phyloP scores from a whole-genome alignment of 2,329 filamentous ascomycete genomes.

The Lachnellula willkommii region DNA sequence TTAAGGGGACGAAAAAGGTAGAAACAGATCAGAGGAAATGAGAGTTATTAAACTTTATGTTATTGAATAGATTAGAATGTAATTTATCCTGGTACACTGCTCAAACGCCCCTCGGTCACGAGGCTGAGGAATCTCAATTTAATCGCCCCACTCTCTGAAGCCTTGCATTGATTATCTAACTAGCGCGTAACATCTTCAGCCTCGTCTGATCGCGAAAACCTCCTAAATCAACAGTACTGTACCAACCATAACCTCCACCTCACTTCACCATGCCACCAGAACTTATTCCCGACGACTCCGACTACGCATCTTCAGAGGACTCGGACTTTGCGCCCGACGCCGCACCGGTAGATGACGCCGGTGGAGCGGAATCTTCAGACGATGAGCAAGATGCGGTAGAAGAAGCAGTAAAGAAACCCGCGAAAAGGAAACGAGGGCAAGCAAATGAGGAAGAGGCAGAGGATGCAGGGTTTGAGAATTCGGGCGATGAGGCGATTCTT shows the following conservation, averaged over 20 bases:
- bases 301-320: constrained; percentile 67
- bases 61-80: too few relatives aligned
- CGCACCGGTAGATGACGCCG: constrained; percentile 37
- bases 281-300: constrained; percentile 35
- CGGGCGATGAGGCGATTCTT: constrained; percentile 68
- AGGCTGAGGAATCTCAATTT: neutral
- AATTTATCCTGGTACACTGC: neutral
- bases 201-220: constrained; percentile 4
- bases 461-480: constrained; percentile 56
- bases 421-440: constrained; percentile 33
- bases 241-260: constrained; percentile 8
- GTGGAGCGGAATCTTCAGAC: constrained; percentile 31
- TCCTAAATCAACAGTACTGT: neutral
- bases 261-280: constrained; percentile 28
- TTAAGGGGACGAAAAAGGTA: too few relatives aligned
- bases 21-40: too few relatives aligned
- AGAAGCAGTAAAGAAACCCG: constrained; percentile 20
- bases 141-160: neutral
- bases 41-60: too few relatives aligned
- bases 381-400: constrained; percentile 22
- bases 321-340: constrained; percentile 66
- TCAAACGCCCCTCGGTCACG: neutral
- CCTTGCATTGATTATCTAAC: neutral
- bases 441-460: constrained; percentile 31
- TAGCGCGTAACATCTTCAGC: neutral